Conservation (phyloP, 2,329 filamentous ascomycete species). For the Talaromyces rugulosus region DNA sequence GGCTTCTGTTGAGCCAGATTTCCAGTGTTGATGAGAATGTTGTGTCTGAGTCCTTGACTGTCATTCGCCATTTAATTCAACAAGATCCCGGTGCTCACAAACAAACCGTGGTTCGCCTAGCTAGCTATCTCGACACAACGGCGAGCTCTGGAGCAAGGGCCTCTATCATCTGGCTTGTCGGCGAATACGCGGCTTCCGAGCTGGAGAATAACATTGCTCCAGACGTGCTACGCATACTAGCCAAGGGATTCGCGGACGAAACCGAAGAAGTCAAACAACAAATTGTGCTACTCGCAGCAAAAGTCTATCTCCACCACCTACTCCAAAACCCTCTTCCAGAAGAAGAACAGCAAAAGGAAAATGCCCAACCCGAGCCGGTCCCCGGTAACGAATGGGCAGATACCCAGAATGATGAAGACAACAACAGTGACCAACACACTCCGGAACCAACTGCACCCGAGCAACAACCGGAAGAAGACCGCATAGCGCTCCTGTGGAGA, state of each 20-base stretch:
- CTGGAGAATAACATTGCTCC: constrained; percentile 85
- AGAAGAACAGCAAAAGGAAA: constrained; percentile 18
- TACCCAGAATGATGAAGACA: constrained; percentile 16
- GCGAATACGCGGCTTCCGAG: constrained; percentile 80
- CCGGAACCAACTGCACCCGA: constrained; percentile 24
- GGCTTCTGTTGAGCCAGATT: constrained; percentile 79
- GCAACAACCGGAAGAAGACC: constrained; percentile 44
- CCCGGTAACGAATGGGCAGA: constrained; percentile 32
- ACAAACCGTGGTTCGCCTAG: constrained; percentile 80
- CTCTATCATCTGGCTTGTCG: constrained; percentile 95
- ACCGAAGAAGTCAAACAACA: constrained; percentile 83
- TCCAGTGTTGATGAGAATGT: constrained; percentile 81
- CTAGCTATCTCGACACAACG: constrained; percentile 84
- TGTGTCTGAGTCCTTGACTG: constrained; percentile 88
- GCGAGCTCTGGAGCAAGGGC: constrained; percentile 84
- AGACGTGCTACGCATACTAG: constrained; percentile 82
- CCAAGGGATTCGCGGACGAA: constrained; percentile 80
- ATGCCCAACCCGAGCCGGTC: background rate
- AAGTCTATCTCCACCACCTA: constrained; percentile 88
- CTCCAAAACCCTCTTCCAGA: constrained; percentile 45
- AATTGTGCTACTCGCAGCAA: constrained; percentile 88
- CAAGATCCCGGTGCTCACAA: constrained; percentile 76
- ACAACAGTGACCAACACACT: constrained; percentile 21
- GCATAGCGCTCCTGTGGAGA: constrained; percentile 73
- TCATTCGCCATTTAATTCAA: constrained; percentile 93